A percentile compares a stretch with the other conserved stretches of the same genome.
Evolutionary conservation across 768 basidiomycete genomes (phyloP).

Genomic region (Dendrothele bispora): DNA sequence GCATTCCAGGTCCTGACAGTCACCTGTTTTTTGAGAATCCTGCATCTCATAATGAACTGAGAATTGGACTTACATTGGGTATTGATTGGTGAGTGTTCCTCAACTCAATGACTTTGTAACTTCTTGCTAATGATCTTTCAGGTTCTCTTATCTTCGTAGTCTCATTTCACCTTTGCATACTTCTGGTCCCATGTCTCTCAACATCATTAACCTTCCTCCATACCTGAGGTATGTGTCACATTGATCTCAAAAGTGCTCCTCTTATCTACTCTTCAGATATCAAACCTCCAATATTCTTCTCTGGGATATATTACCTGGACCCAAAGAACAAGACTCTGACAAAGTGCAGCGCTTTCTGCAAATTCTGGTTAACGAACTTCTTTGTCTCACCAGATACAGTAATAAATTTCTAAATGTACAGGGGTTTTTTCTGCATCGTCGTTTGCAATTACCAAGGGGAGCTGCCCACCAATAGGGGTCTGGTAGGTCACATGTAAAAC

Average conservation of each 20-base stretch:
- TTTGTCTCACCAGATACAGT: no score
- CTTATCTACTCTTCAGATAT: constrained; percentile 13
- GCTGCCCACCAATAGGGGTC: no score
- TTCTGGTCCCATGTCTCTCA: constrained; percentile 25
- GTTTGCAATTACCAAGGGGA: no score
- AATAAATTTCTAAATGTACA: no score
- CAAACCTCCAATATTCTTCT: constrained; percentile 22
- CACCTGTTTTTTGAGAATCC: neutral
- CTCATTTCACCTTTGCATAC: constrained; percentile 24
- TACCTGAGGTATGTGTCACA: constrained; percentile 14
- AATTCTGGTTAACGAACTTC: no score
- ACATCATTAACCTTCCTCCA: constrained; percentile 23
- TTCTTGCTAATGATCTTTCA: constrained; percentile 6
- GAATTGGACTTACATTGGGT: neutral
- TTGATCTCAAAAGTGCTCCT: neutral
- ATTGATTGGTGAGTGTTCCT: neutral
- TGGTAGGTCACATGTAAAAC: no score
- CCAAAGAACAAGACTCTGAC: constrained; percentile 20
- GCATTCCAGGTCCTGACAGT: neutral
- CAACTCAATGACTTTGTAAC: constrained; percentile 1
- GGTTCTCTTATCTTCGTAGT: constrained; percentile 28
- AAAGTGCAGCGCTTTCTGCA: no score
- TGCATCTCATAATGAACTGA: neutral
- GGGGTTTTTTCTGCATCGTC: no score
- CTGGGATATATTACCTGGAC: constrained; percentile 23